These are phyloP conservation scores for Sisymbrium irio DNA, from an alignment of 345 rosid species.

Conservation along the genomic window DNA sequence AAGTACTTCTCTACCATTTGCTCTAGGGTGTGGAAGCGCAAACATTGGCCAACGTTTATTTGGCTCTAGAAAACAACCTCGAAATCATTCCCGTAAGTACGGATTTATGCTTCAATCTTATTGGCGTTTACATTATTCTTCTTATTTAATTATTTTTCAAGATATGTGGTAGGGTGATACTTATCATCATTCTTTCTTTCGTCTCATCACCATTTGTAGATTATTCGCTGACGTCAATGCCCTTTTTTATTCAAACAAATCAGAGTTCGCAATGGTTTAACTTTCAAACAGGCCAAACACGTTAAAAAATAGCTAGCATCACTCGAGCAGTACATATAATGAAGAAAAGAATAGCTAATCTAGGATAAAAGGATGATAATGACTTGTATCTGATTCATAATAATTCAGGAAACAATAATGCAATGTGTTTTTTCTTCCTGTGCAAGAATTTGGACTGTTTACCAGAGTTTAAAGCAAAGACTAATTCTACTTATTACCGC, in stretches of 20 bases:
- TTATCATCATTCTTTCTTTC: not conserved
- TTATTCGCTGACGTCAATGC: not conserved
- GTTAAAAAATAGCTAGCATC: not conserved
- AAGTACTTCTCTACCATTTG: constrained; percentile 12
- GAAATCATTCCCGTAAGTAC: constrained; percentile 91
- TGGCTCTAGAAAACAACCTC: constrained; percentile 94
- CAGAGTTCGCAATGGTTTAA: not conserved
- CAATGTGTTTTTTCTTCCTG: not conserved
- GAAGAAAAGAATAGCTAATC: not conserved
- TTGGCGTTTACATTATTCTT: not conserved
- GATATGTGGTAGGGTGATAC: constrained; percentile 10
- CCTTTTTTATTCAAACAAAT: not conserved
- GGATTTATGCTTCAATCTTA: constrained; percentile 14
- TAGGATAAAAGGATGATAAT: not conserved
- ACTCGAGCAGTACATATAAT: not conserved
- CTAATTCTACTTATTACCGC: constrained; percentile 16
- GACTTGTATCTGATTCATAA: constrained; percentile 8
- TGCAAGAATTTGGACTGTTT: not conserved
- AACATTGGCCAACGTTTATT: constrained; percentile 89
- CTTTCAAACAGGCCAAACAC: not conserved
- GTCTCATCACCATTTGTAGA: not conserved
- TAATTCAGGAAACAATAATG: not conserved
- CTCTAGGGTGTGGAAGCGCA: constrained; percentile 97
- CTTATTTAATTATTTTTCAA: not conserved
- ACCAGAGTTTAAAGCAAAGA: constrained; percentile 7